Conservation (phyloP, 129 eudicot genomes). For the Gnaphalium uliginosum region DNA sequence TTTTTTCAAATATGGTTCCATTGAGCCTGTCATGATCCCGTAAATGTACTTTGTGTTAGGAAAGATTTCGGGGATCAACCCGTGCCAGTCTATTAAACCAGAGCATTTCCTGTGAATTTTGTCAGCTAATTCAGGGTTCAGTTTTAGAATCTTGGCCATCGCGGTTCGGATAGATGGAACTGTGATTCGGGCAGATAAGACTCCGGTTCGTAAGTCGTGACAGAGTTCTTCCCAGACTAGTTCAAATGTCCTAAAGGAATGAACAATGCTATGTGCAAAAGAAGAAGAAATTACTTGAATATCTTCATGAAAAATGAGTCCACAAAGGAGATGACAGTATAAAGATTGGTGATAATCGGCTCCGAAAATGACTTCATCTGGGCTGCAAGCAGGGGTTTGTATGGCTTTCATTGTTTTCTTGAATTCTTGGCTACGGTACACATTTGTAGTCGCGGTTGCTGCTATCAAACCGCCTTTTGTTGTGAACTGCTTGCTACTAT, state of each 20-base stretch:
- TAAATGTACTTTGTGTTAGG: slow-evolving; percentile 81
- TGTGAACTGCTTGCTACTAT: slow-evolving; percentile 80
- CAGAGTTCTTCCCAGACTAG: slow-evolving; percentile 74
- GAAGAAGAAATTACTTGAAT: slow-evolving; percentile 66
- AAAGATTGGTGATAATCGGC: slow-evolving; percentile 79
- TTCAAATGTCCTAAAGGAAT: slow-evolving; percentile 78
- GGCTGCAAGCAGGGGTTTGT: slow-evolving; percentile 72
- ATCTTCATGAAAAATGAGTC: slow-evolving; percentile 58
- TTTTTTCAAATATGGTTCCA: slow-evolving; percentile 81
- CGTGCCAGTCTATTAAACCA: slow-evolving; percentile 73
- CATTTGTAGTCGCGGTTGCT: slow-evolving; percentile 87
- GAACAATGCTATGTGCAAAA: slow-evolving; percentile 87
- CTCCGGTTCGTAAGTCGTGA: slow-evolving; percentile 57
- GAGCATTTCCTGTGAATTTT: slow-evolving; percentile 43
- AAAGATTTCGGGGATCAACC: slow-evolving; percentile 66
- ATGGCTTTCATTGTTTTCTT: slow-evolving; percentile 67
- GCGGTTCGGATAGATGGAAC: slow-evolving; percentile 60
- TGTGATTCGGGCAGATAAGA: slow-evolving; percentile 50
- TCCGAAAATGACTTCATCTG: slow-evolving; percentile 84
- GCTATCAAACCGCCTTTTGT: slow-evolving; percentile 83
- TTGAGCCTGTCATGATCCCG: slow-evolving; percentile 95
- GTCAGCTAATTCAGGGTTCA: slow-evolving; percentile 71
- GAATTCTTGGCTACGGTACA: slow-evolving; percentile 57
- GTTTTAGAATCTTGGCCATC: slow-evolving; percentile 58
- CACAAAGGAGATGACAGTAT: slow-evolving; percentile 86